Evolutionary conservation across 108 stramenopile genomes (phyloP), one percentile per base, ranked within the genome.

Genomic region (Poteriospumella lacustris): DNA sequence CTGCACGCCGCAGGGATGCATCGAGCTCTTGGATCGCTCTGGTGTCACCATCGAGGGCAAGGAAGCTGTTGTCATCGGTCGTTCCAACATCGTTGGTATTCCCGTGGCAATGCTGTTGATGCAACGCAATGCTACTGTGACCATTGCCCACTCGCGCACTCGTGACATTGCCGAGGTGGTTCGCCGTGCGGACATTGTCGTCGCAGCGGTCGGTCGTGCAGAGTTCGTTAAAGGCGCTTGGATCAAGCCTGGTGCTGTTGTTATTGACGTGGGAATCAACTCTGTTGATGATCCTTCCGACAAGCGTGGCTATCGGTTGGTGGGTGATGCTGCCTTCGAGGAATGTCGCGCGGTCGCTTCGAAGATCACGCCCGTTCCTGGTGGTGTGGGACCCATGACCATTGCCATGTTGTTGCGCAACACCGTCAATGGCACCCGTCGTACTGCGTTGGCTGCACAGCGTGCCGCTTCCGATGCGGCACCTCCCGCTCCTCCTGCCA

Each of bases 341-440:
- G 89, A 77, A 41, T 90, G 78, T 33, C 81, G 81, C 72, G 80
- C 82, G 68, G 89, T 93, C 40, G 90, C 89, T 39, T 81, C 86
- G 43, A 90, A 87, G 85, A 94, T 98, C 58, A 97, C 96, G 15
- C 98, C 96, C 0, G 98, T 99, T 39, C 98, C 98, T 1, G 98
- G 98, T 31, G 98, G 96, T 34, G 96, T 99, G 0, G 98, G 98
- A n/a, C 98, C 98, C 31, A 97, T 99, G 96, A 97, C 96, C 0
- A 97, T 99, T 85, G 97, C 98, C 52, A 96, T 97, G 95, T 82
- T 98, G 44, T 76, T 97, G 70, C 79, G 92, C 59, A 99, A 99
- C 80, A 99, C 97, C 1, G 85, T 94, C 62, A 90, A 80, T 42
- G 83, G 81, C 26, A 79, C 83, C 38, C 28, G n/a, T 1, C 81